phyloP scores from a whole-genome alignment of 108 stramenopile genomes.

The Seminavis robusta region DNA sequence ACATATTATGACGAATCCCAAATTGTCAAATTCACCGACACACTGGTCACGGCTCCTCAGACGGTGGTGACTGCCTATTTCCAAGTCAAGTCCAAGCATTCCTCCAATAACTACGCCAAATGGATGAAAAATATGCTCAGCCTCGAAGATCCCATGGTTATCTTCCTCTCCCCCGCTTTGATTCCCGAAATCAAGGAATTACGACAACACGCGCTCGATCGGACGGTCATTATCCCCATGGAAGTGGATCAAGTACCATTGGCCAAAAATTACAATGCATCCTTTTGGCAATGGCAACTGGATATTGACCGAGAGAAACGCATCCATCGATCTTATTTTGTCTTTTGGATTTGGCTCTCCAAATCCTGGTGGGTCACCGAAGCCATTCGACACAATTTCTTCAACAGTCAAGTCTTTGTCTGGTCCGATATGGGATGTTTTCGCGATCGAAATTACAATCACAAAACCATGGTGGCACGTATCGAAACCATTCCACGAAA shows the following conservation, averaged over 20 bases:
- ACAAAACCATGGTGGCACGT: slow-evolving; percentile 36
- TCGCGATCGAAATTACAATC: slow-evolving; percentile 31
- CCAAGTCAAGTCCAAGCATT: slow-evolving; percentile 42
- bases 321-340: slow-evolving; percentile 43
- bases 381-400: slow-evolving; percentile 49
- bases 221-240: slow-evolving; percentile 44
- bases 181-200: slow-evolving; percentile 37
- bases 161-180: slow-evolving; percentile 51
- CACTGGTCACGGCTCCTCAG: slow-evolving; percentile 12
- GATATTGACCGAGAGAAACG: slow-evolving; percentile 51
- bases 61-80: slow-evolving; percentile 67
- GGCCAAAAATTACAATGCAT: slow-evolving; percentile 14
- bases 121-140: slow-evolving; percentile 72
- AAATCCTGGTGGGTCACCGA: slow-evolving; percentile 49
- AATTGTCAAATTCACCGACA: too few species aligned
- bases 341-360: slow-evolving; percentile 76
- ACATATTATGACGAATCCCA: too few species aligned
- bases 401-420: slow-evolving; percentile 2
- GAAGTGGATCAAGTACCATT: slow-evolving; percentile 41
- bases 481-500: slow-evolving; percentile 23
- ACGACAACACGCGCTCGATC: slow-evolving; percentile 38
- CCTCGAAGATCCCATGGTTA: slow-evolving; percentile 62
- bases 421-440: slow-evolving; percentile 57
- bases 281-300: slow-evolving; percentile 61
- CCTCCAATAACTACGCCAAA: slow-evolving; percentile 31